Percentiles rank a stretch among this genome's conserved stretches.
phyloP scores from a whole-genome alignment of 2,329 filamentous ascomycete species.

The Ciborinia camelliae region DNA sequence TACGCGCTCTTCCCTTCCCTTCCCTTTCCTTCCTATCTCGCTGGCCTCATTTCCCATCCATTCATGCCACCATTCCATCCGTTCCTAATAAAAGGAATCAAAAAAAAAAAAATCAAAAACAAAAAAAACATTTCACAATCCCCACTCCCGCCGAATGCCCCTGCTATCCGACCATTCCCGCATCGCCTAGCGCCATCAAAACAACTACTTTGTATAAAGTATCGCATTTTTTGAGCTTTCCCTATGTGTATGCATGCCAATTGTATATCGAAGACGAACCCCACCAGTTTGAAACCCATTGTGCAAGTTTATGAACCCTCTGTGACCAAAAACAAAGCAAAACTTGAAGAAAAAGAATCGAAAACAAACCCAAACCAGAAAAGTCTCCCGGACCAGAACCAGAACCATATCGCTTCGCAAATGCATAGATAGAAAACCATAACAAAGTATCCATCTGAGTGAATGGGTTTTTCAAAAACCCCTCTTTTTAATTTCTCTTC shows the following conservation, averaged over 20 bases:
- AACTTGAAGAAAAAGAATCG: slow-evolving; percentile 4
- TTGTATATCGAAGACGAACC: slow-evolving; percentile 21
- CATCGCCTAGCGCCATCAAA: slow-evolving; percentile 14
- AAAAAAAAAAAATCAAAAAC: slow-evolving; percentile 4
- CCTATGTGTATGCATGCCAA: slow-evolving; percentile 21
- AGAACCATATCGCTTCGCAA: slow-evolving; percentile 31
- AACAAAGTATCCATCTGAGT: slow-evolving; percentile 25
- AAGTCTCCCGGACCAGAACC: slow-evolving; percentile 19
- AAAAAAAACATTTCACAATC: not conserved
- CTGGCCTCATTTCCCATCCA: slow-evolving; percentile 14
- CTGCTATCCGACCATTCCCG: slow-evolving; percentile 6
- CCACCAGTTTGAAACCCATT: slow-evolving; percentile 16
- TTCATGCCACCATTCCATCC: slow-evolving; percentile 7
- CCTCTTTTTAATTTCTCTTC: slow-evolving; percentile 16
- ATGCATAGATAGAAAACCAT: slow-evolving; percentile 33
- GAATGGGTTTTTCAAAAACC: slow-evolving; percentile 17
- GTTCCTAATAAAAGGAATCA: not conserved
- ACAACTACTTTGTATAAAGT: slow-evolving; percentile 10
- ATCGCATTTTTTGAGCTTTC: slow-evolving; percentile 12
- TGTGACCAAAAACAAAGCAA: slow-evolving; percentile 19
- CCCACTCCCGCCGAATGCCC: slow-evolving; percentile 14
- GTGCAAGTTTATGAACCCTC: slow-evolving; percentile 20
- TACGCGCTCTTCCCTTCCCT: no score
- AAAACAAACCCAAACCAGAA: slow-evolving; percentile 24
- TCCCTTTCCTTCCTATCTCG: not conserved